Base-by-base conservation (phyloP, 768 basidiomycete species). In the Suillus sp. region DNA sequence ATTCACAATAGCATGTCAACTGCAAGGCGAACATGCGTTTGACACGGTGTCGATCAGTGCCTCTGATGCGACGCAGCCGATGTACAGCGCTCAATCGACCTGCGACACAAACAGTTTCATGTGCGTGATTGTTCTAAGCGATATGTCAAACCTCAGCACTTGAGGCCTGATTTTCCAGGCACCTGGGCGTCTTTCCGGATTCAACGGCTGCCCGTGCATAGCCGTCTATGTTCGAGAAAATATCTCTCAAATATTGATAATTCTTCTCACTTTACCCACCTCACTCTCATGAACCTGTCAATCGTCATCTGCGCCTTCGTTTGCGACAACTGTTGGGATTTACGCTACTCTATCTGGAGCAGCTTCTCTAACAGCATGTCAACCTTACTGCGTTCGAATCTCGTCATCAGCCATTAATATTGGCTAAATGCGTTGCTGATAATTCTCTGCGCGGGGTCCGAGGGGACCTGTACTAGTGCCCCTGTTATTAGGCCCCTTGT, bases 401-500 rank as follows among this genome's bases (percentile, higher is more conserved):
- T 67, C 38, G 40, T 60, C 59, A 34, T 62, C 25, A 56, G 25
- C 53, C 65, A 55, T 40, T 51, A 27, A 51, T 51, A 30, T 51
- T 37, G 56, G 42, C 48, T 45, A 34, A 57, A 37, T 13, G 48
- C 27, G 60, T 20, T 60, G 58, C 59, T 42, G 35, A 60, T 45
- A 22, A 59, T 66, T 65, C 63, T 61, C n/a, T 66, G 73, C 73
- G 73, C 73, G 73, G 75, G 27, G 51, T 73, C 73, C 75, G 73
- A 74, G 73, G 75, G 59, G 60, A 66, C 69, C 57, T 60, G 63
- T 65, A 58, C 57, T 20, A 53, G 16, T 58, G 74, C 74, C 70
- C 73, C 69, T 75, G 64, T 61, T 63, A 58, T 61, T 63, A 58
- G 61, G 55, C 38, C 67, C 67, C 68, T 64, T 66, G 64, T 48